phyloP scores from a whole-genome alignment of 805 yeast species.

The Millerago galiae region DNA sequence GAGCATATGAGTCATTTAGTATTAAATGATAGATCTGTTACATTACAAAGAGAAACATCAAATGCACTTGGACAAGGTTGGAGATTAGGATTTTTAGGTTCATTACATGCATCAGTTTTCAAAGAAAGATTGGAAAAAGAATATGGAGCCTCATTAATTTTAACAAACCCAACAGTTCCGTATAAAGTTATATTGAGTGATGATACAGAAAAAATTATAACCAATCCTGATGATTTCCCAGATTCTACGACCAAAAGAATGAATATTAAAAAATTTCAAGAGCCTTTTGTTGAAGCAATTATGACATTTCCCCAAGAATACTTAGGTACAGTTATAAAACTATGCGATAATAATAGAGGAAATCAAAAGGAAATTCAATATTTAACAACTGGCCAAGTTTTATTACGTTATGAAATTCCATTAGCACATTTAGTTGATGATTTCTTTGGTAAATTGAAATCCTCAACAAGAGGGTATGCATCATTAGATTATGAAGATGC shows the following conservation, averaged over 20 bases:
- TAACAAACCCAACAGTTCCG: constrained; percentile 96
- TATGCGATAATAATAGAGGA: constrained; percentile 84
- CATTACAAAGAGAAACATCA: constrained; percentile 84
- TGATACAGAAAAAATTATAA: constrained; percentile 58
- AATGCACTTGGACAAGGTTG: constrained; percentile 96
- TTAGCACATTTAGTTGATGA: constrained; percentile 89
- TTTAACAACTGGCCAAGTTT: constrained; percentile 71
- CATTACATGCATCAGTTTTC: constrained; percentile 91
- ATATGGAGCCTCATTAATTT: constrained; percentile 85
- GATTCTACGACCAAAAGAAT: constrained; percentile 36
- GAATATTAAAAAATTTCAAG: constrained; percentile 51
- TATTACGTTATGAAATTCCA: constrained; percentile 76
- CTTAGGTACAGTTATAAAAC: constrained; percentile 76
- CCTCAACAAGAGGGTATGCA: constrained; percentile 87
- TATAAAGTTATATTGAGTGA: constrained; percentile 66
- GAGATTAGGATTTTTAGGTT: constrained; percentile 93
- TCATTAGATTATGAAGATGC: constrained; percentile 92
- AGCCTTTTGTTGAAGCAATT: constrained; percentile 85
- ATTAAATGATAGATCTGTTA: constrained; percentile 86
- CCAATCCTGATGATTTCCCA: constrained; percentile 94
- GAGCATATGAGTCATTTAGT: constrained; percentile 86
- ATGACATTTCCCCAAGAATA: constrained; percentile 91
- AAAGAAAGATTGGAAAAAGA: constrained; percentile 88
- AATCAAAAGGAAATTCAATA: constrained; percentile 73
- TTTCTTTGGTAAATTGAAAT: constrained; percentile 89